Conservation (phyloP, 2,329 filamentous ascomycete species). For the Ophiostoma piceae region DNA sequence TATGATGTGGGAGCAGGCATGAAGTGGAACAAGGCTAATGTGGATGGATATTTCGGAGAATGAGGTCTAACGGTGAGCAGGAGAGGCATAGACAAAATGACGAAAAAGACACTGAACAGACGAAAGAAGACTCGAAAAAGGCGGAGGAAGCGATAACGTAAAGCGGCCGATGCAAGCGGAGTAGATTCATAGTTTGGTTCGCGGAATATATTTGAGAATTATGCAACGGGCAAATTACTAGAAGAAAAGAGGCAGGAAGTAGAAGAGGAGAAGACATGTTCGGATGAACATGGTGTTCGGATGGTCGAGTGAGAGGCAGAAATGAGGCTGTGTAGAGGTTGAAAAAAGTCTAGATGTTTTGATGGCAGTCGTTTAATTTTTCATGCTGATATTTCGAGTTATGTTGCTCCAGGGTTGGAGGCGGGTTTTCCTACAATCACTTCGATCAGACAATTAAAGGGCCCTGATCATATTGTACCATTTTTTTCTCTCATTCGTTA, state of each 20-base stretch:
- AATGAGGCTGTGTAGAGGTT: background rate
- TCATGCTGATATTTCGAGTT: no score
- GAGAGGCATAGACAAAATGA: background rate
- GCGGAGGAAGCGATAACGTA: background rate
- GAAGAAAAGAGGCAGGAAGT: background rate
- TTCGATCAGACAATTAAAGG: no score
- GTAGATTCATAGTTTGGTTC: background rate
- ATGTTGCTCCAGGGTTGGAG: no score
- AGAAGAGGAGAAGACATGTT: no score
- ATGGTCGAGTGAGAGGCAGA: background rate
- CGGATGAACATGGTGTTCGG: background rate
- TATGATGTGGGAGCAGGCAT: background rate
- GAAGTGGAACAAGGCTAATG: background rate
- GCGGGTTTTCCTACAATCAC: no score
- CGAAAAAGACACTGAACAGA: background rate
- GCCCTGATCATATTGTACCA: no score
- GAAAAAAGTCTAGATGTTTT: background rate
- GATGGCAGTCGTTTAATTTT: background rate
- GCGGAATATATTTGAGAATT: background rate
- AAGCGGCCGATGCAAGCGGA: background rate
- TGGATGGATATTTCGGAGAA: background rate
- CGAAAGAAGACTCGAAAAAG: background rate
- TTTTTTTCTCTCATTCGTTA: no score
- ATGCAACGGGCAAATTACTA: background rate
- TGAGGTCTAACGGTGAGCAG: background rate